Evolutionary conservation across 345 rosid genomes (phyloP), one percentile per base, ranked within the genome.

Genomic region (Eucalyptus brandiana): DNA sequence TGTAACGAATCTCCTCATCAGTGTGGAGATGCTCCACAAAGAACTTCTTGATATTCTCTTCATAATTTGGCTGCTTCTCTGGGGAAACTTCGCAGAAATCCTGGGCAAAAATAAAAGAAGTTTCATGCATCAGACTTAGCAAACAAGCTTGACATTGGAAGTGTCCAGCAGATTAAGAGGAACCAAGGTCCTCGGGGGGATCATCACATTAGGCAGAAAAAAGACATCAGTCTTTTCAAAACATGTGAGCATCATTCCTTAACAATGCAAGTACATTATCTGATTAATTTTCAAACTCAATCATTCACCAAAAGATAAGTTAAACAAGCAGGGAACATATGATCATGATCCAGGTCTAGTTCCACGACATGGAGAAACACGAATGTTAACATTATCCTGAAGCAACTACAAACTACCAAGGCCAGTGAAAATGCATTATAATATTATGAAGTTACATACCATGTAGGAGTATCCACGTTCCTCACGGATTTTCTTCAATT

Each of bases 1-100:
- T 93, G 87, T 98, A 95, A 88, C 98, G 97, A 88, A 97, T 98
- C 97, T 97, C 99, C 89, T 98, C 99, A 92, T 98, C 99, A 47
- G 99, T 98, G 92, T 96, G 99, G 83, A 98, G 93, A 94, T 97
- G 99, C 86, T 98, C 99, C 89, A 97, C 98, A 81, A 95, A 98
- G 90, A 98, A 96, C 89, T 92, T 93, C 89, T 97, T 98, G 2
- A 98, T 97, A 92, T 97, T 98, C 86, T 90, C 95, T 86, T 97
- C 99, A 88, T 97, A 98, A 88, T 97, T 96, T 87, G 94, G 97
- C 47, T 96, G 95, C 93, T 97, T 96, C 92, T 95, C 97, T 2
- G 99, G 97, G 94, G 96, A 97, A 89, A 96, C 97, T 93, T 97
- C 99, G 69, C 96, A 93, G 51, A 97, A 92, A 93, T 98, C 91